Evolutionary conservation across 73 alveolate species (phyloP).

Genomic region (Paramecium bursaria): DNA sequence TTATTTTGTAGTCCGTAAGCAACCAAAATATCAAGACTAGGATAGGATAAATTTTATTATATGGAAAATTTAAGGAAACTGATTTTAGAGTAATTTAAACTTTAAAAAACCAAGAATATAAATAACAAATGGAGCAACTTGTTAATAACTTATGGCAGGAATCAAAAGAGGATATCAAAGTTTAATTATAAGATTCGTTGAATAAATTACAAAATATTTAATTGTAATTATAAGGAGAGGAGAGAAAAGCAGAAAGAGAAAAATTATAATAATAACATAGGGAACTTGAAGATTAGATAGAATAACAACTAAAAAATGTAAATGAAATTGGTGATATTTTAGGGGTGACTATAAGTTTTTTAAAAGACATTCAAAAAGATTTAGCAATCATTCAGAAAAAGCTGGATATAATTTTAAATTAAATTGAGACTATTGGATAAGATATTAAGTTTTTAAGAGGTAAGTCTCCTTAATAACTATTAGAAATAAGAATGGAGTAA

Average conservation of each 20-base stretch:
- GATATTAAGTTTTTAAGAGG: slow-evolving; percentile 41
- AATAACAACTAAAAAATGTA: slow-evolving; percentile 8
- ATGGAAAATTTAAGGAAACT: no score
- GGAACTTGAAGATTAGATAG: not conserved
- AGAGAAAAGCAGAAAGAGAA: not conserved
- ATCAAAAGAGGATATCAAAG: no score
- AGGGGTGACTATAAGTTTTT: slow-evolving; percentile 24
- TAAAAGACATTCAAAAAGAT: slow-evolving; percentile 27
- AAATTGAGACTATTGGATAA: not conserved
- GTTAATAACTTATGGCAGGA: no score
- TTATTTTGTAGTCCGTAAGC: no score
- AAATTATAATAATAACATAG: not conserved
- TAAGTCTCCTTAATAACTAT: not conserved
- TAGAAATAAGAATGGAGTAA: slow-evolving; percentile 43
- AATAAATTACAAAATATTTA: no score
- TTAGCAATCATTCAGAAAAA: not conserved
- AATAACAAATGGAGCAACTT: no score
- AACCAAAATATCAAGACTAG: no score
- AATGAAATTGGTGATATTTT: not conserved
- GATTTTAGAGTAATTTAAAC: no score
- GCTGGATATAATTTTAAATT: not conserved
- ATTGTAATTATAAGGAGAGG: not conserved
- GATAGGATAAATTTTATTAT: no score
- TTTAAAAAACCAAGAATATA: no score
- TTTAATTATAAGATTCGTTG: no score